Conservation (phyloP, 129 eudicot species). For the Helianthus tuberosus region DNA sequence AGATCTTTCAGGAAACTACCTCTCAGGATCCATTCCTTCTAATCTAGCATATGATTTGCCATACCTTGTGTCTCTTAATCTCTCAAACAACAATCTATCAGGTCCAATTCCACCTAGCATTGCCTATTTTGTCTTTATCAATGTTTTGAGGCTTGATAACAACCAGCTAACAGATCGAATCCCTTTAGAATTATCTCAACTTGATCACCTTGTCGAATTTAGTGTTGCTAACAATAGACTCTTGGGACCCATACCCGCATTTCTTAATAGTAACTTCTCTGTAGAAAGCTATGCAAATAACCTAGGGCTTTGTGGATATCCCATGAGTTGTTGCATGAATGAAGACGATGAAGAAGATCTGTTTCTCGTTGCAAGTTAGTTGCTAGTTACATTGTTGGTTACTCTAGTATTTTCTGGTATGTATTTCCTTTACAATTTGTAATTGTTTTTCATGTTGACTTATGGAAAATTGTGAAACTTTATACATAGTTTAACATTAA, state of each 20-base stretch:
- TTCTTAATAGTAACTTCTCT: neutral
- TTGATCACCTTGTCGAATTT: neutral
- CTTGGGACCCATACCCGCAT: neutral
- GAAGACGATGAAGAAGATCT: conserved; percentile 8
- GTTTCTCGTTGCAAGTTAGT: neutral
- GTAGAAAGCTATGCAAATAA: conserved; percentile 37
- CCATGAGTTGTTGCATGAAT: conserved; percentile 29
- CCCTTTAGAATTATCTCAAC: conserved; percentile 16
- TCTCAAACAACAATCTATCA: conserved; percentile 39
- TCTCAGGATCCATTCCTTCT: conserved; percentile 41
- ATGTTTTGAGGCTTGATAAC: conserved; percentile 34
- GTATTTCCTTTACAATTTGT: too few species aligned
- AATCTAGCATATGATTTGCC: conserved; percentile 12
- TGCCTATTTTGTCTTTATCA: conserved; percentile 27
- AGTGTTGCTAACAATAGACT: conserved; percentile 3
- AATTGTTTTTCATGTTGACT: too few species aligned
- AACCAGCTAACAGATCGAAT: conserved; percentile 39
- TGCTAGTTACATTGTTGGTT: too few species aligned
- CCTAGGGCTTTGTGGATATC: conserved; percentile 46
- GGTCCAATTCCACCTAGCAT: conserved; percentile 39
- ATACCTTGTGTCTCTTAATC: conserved; percentile 30
- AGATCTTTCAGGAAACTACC: conserved; percentile 39
- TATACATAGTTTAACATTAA: too few species aligned
- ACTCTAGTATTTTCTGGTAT: too few species aligned
- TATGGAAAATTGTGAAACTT: too few species aligned